These are phyloP conservation scores for Carex scoparia DNA, from an alignment of 176 grass and related monocot genomes.

Conservation along the genomic window DNA sequence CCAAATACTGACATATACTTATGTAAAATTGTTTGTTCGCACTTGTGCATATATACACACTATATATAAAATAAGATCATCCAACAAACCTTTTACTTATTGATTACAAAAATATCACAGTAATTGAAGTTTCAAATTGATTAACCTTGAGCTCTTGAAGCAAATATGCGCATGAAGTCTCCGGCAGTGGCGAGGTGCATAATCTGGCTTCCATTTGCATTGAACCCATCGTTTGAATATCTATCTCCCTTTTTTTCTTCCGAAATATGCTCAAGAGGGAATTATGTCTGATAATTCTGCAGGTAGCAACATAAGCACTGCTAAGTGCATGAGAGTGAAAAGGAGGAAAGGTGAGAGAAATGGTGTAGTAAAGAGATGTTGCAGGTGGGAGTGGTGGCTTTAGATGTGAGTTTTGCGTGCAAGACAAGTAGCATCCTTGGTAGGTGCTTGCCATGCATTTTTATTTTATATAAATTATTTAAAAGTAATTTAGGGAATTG, in stretches of 20 bases:
- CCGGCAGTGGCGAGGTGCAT: slow-evolving; percentile 33
- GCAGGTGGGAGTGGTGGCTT: slow-evolving; percentile 55
- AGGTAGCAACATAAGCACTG: slow-evolving; percentile 27
- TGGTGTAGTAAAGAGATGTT: slow-evolving; percentile 32
- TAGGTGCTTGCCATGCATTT: slow-evolving; percentile 49
- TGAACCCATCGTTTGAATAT: slow-evolving; percentile 46
- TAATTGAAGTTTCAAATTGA: background rate
- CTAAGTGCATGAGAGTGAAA: slow-evolving; percentile 29
- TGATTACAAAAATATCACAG: background rate
- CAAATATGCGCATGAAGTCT: slow-evolving; percentile 79
- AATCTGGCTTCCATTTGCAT: slow-evolving; percentile 47
- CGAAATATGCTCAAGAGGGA: background rate
- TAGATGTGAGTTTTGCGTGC: slow-evolving; percentile 89
- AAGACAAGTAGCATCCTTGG: slow-evolving; percentile 82
- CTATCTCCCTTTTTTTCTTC: background rate
- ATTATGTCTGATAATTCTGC: background rate
- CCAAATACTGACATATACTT: too few relatives aligned
- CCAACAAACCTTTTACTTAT: background rate
- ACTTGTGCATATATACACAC: too few relatives aligned
- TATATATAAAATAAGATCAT: background rate
- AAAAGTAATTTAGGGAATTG: too few relatives aligned
- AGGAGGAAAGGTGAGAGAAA: slow-evolving; percentile 29
- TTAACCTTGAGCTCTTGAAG: slow-evolving; percentile 87
- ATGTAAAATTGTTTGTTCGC: too few relatives aligned
- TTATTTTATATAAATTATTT: too few relatives aligned